Evolutionary conservation across 345 rosid genomes (phyloP), one percentile per base, ranked within the genome.

Genomic region (Gossypium anomalum): DNA sequence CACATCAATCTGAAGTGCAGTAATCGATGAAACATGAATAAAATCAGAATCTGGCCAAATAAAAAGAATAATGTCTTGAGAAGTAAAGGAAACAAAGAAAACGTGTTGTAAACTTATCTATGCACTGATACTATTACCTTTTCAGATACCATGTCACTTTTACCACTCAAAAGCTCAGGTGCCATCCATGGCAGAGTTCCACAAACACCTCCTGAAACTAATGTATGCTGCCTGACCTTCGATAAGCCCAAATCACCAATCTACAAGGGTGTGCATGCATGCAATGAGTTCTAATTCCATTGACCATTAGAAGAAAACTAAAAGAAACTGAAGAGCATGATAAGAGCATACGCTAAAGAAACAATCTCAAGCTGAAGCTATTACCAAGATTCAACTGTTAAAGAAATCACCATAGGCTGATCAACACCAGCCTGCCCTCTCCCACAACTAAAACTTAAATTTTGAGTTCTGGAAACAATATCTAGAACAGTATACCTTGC

Each of bases 111-210:
- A 34, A 5, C 41, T 34, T 34, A 34, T 34, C 7, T 5, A 34
- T 5, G 41, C 41, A 34, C 41, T 34, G 41, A 34, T 38, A 60
- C 62, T 71, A 34, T 59, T 82, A 95, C 98, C 99, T 95, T 93
- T 77, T 95, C 98, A 22, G 98, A 83, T 53, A 93, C 98, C 99
- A 95, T 93, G 77, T 89, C 86, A 77, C 89, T 91, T 90, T 95
- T 95, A 61, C 98, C 98, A 77, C 99, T 93, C 76, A 92, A 82
- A 67, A 95, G 98, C 87, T 95, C 98, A 62, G 99, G 98, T 72
- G 99, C 99, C 98, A 95, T 95, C 98, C 99, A 95, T 22, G 99
- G 99, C 72, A 95, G 81, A 69, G 99, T 95, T 72, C 99, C 98
- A 45, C 96, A 96, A 71, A 95, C 97, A 83, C 99, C 99, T 70